Evolutionary conservation across 2,329 filamentous ascomycete genomes (phyloP).

Genomic region (Ustulina deusta): DNA sequence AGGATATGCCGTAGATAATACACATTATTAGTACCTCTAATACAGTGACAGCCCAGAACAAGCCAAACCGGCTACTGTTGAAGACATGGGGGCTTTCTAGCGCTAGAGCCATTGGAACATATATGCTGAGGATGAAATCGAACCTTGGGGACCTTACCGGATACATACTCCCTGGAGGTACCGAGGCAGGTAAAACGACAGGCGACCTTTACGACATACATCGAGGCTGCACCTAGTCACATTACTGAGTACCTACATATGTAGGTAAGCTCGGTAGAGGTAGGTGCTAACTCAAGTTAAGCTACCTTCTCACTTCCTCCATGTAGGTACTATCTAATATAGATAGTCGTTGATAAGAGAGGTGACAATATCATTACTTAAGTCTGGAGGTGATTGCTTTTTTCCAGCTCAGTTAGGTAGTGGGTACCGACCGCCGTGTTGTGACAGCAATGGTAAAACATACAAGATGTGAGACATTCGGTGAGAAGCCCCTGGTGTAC

Average conservation of each 20-base stretch:
- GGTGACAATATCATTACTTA: conserved; percentile 7
- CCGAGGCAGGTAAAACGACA: too few species aligned
- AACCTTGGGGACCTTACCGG: too few species aligned
- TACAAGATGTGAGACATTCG: conserved; percentile 11
- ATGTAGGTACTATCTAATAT: not conserved
- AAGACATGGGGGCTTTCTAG: conserved; percentile 13
- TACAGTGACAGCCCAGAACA: conserved; percentile 17
- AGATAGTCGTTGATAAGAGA: not conserved
- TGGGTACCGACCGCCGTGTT: conserved; percentile 3
- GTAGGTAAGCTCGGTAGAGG: not conserved
- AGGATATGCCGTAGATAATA: conserved; percentile 20
- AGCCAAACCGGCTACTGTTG: conserved; percentile 6
- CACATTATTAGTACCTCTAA: not conserved
- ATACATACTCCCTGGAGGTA: too few species aligned
- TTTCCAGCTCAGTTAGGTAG: conserved; percentile 18
- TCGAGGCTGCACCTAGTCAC: not conserved
- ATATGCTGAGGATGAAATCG: too few species aligned
- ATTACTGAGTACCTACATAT: not conserved
- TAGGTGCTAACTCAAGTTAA: not conserved
- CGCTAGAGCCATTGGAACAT: conserved; percentile 12
- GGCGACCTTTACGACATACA: too few species aligned
- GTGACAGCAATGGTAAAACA: conserved; percentile 1
- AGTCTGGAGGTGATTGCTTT: conserved; percentile 16
- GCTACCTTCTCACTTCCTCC: not conserved
- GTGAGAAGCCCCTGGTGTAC: not conserved